Evolutionary conservation across 495 filamentous ascomycete genomes (phyloP), one percentile per base, ranked within the genome.

Genomic region (Emericellopsis terricola): DNA sequence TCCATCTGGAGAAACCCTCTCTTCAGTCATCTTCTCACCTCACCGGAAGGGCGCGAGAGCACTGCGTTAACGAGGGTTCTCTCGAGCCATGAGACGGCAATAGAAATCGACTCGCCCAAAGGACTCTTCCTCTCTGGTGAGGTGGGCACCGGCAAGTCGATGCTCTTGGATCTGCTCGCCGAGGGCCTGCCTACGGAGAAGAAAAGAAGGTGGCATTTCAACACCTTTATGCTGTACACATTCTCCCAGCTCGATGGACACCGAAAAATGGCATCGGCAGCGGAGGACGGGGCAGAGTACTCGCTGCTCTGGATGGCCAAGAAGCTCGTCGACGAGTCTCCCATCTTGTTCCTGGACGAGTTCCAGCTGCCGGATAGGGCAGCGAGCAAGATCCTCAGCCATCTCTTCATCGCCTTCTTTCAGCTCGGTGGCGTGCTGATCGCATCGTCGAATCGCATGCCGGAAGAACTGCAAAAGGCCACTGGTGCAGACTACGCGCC

Each of bases 201-300:
- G 42, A 81, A 84, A 51, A 59, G 63, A 34, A 53, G 76, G 36
- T 81, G 71, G 69, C 75, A 82, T 47, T 82, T 78, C 51, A 76
- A 78, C 46, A 78, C 70, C 0, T 82, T 82, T 40, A 81, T 81
- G 75, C 50, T 81, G 7, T 65, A 81, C 37, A 71, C 63, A 1
- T 52, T 80, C 18, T 70, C 75, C 2, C 63, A 59, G 21, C 50
- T 82, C 3, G 78, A 81, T 41, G 46, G 54, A 20, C 58, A 75
- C 16, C 56, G 71, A 20, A 67, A 60, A 21, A 48, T 44, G 2
- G 44, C 46, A 13, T 15, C 32, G 16, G 46, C 44, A n/a, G 40
- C 36, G 4, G 33, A 28, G 10, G 43, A 34, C 26, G 45, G 47
- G 3, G 55, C 68, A 2, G 72, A 78, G 37, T 65, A 78, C 42